phyloP scores from a whole-genome alignment of 2,329 filamentous ascomycete genomes.

The Cryoendolithus antarcticus region DNA sequence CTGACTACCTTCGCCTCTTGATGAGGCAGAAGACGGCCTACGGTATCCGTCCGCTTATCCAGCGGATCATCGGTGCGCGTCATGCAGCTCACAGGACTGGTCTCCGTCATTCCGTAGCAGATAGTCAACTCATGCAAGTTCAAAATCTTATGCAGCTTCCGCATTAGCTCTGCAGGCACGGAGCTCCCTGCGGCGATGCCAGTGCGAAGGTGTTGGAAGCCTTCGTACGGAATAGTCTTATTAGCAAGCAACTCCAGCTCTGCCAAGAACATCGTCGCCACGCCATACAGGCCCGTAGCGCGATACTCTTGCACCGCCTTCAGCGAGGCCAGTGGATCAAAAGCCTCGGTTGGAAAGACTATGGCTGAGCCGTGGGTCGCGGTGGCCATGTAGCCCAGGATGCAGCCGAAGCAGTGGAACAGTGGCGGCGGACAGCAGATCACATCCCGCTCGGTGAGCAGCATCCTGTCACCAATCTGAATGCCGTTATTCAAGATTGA shows the following conservation, averaged over 20 bases:
- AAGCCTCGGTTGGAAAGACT: conserved; percentile 75
- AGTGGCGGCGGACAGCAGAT: conserved; percentile 51
- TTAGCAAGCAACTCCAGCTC: conserved; percentile 60
- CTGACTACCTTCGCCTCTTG: conserved; percentile 68
- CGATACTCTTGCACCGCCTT: conserved; percentile 49
- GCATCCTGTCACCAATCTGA: conserved; percentile 76
- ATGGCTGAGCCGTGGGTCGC: conserved; percentile 72
- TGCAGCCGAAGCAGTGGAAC: conserved; percentile 70
- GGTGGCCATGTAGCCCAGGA: conserved; percentile 92
- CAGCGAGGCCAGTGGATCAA: conserved; percentile 65
- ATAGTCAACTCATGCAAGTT: conserved; percentile 78
- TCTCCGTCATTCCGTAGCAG: conserved; percentile 96
- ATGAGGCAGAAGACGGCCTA: conserved; percentile 75
- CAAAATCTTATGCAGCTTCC: conserved; percentile 56
- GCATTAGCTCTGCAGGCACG: conserved; percentile 76
- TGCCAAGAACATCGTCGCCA: conserved; percentile 89
- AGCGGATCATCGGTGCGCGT: conserved; percentile 65
- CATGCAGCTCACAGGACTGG: conserved; percentile 63
- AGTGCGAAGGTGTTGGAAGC: conserved; percentile 60
- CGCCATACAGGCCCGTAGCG: conserved; percentile 67
- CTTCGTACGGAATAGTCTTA: conserved; percentile 28
- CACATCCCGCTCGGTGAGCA: conserved; percentile 58
- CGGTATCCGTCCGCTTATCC: conserved; percentile 58
- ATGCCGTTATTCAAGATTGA: conserved; percentile 88
- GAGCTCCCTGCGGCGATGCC: conserved; percentile 81